Evolutionary conservation across 495 filamentous ascomycete genomes (phyloP).

Genomic region (Aspergillus cavernicola): DNA sequence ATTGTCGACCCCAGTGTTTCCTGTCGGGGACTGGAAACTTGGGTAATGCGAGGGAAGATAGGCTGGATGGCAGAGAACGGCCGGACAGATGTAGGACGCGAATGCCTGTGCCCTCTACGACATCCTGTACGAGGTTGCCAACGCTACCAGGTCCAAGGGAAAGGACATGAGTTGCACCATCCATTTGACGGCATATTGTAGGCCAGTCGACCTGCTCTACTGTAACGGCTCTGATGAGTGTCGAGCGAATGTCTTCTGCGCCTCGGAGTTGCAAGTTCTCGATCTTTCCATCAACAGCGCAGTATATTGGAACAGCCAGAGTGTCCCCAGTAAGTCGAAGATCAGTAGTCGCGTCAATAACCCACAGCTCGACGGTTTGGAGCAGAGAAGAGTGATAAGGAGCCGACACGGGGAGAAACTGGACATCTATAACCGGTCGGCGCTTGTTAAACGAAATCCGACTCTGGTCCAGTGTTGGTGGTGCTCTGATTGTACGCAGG

Average conservation of each 20-base stretch:
- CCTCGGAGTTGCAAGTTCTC: neutral
- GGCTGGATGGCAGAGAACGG: neutral
- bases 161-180: neutral
- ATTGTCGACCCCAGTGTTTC: neutral
- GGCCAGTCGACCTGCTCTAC: slow-evolving; percentile 5
- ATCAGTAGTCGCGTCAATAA: neutral
- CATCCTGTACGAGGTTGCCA: neutral
- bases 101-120: neutral
- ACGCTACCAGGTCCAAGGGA: neutral
- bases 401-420: slow-evolving; percentile 1
- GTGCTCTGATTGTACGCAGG: neutral
- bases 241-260: neutral
- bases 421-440: neutral
- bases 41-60: neutral
- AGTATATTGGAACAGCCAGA: neutral
- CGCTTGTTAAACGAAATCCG: neutral
- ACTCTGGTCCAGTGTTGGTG: neutral
- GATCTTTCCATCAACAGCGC: neutral
- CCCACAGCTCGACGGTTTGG: neutral
- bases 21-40: neutral
- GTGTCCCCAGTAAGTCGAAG: neutral
- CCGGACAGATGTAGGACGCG: neutral
- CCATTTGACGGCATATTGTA: neutral
- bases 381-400: slow-evolving; percentile 2
- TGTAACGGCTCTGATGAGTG: neutral